Evolutionary conservation across 2,329 filamentous ascomycete genomes (phyloP).

Genomic region (Fusarium sp.): DNA sequence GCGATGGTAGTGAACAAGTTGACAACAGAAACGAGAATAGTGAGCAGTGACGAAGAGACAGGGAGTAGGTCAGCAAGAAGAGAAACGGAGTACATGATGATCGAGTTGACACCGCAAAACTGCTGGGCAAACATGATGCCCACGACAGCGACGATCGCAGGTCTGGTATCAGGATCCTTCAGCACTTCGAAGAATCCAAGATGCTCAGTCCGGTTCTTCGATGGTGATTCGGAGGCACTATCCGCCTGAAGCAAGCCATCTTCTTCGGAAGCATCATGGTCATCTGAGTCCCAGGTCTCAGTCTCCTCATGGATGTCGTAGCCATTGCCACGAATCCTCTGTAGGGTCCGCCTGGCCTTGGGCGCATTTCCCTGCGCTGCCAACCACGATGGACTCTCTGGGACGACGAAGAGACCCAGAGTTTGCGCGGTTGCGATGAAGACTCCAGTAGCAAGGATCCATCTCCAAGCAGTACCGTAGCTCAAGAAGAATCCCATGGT

Average conservation of each 20-base stretch:
- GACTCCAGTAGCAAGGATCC: conserved; percentile 80
- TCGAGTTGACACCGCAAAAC: conserved; percentile 92
- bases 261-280: conserved; percentile 66
- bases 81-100: conserved; percentile 98
- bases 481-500: conserved; percentile 88
- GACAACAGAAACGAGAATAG: conserved; percentile 85
- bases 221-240: conserved; percentile 42
- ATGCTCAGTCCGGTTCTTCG: conserved; percentile 46
- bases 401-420: conserved; percentile 76
- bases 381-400: conserved; percentile 90
- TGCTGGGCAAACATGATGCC: conserved; percentile 95
- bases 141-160: conserved; percentile 82
- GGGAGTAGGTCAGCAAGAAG: conserved; percentile 84
- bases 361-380: conserved; percentile 71
- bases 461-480: conserved; percentile 80
- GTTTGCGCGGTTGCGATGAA: conserved; percentile 73
- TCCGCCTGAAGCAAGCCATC: conserved; percentile 68
- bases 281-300: conserved; percentile 63
- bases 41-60: conserved; percentile 82
- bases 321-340: conserved; percentile 76
- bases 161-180: conserved; percentile 72
- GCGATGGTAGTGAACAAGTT: conserved; percentile 85
- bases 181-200: conserved; percentile 73
- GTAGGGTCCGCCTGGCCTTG: conserved; percentile 73
- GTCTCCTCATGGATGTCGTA: conserved; percentile 79